phyloP scores from a whole-genome alignment of 2,329 filamentous ascomycete species.

The Macrophomina tecta region DNA sequence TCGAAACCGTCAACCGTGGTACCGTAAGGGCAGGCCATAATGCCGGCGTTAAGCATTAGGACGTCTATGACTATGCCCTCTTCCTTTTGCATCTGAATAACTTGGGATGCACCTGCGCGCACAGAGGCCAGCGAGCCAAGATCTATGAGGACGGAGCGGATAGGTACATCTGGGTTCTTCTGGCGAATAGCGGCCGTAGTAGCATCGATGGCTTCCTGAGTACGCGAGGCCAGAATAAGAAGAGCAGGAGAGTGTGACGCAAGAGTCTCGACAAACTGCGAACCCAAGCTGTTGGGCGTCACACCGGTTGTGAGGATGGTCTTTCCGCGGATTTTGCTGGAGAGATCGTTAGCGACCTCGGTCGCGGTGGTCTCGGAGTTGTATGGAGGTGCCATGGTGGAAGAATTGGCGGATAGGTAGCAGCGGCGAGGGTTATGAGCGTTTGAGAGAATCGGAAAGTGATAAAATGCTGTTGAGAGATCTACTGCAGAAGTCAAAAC shows the following conservation, averaged over 20 bases:
- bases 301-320: slow-evolving; percentile 35
- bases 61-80: slow-evolving; percentile 48
- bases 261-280: slow-evolving; percentile 38
- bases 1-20: slow-evolving; percentile 52
- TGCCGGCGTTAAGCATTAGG: slow-evolving; percentile 48
- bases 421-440: no score
- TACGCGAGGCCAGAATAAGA: slow-evolving; percentile 50
- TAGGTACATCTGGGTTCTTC: slow-evolving; percentile 42
- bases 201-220: slow-evolving; percentile 40
- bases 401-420: neutral
- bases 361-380: slow-evolving; percentile 32
- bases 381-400: slow-evolving; percentile 1
- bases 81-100: slow-evolving; percentile 31
- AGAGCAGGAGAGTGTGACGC: slow-evolving; percentile 37
- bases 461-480: no score
- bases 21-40: slow-evolving; percentile 40
- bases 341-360: slow-evolving; percentile 7
- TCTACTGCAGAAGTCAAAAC: no score
- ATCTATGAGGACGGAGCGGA: slow-evolving; percentile 42
- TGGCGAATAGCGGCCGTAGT: slow-evolving; percentile 45
- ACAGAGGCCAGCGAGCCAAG: slow-evolving; percentile 44
- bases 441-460: no score
- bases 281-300: slow-evolving; percentile 38
- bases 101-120: slow-evolving; percentile 39
- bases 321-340: slow-evolving; percentile 9